Evolutionary conservation across 257 asterid genomes (phyloP), one percentile per base, ranked within the genome.

Genomic region (Paulownia fortunei): DNA sequence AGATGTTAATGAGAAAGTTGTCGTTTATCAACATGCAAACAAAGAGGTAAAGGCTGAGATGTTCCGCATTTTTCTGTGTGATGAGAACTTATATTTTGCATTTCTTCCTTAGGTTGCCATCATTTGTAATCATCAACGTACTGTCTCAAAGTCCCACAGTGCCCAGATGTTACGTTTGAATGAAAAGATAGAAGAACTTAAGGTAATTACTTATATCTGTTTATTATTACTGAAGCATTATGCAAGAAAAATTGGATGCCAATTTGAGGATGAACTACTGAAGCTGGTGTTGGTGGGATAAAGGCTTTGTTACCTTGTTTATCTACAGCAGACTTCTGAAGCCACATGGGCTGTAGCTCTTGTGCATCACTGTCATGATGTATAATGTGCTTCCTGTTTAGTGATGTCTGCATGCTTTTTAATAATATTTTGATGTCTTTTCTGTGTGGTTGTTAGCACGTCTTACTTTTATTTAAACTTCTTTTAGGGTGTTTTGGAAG

Each of bases 81-180:
- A 39, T 39, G 46, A 39, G 9, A 39, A 39, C 44, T 79, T 23
- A 52, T 76, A 24, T 51, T 79, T 23, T 65, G 62, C 49, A 49
- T 74, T 54, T 86, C 69, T 66, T 74, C 65, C 61, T 81, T 82
- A 96, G 99, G 99, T 96, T 86, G 99, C 99, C 67, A 89, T 93
- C 76, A 92, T 96, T 83, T 96, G 99, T 86, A 96, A 96, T 86
- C 99, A 96, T 83, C 98, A 96, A 76, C 97, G 98, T 66, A 80
- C 92, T 16, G 99, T 85, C 49, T 93, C 98, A 12, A 96, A 96
- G 89, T 68, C 96, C 72, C 99, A 96, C 83, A 82, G 88, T 60
- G 86, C 93, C 66, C 99, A 93, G 84, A 96, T 93, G 91, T 46
- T 71, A 13, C 89, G 90, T 54, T 81, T 96, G 92, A 49, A 93